Evolutionary conservation across 148 eudicot genomes (phyloP), one percentile per base, ranked within the genome.

Genomic region (Fagopyrum tataricum): DNA sequence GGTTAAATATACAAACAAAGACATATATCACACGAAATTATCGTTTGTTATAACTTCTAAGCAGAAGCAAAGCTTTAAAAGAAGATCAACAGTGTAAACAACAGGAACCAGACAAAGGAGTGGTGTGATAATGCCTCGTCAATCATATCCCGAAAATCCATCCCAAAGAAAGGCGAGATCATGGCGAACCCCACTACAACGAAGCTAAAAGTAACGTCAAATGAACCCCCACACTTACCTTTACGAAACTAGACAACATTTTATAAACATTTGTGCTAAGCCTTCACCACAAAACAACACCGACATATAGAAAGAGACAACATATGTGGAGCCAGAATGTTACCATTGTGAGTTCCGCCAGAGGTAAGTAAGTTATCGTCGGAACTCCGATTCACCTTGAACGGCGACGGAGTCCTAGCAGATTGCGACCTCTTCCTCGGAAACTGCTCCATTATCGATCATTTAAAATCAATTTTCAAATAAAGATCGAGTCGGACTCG

Each of bases 401-500:
- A 55, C 44, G 76, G 76, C 10, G 83, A 78, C 31, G 76, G 76
- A 83, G 70, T 81, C 86, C 82, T 78, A 80, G 80, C 21, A 53
- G 26, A 42, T 40, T 64, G 69, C 69, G 62, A 72, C 75, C 73
- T 84, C 70, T 71, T 80, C 59, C 80, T 80, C 59, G 78, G 83
- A 74, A 78, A 78, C 49, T 78, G 78, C 76, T 89, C 91, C 97
- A 89, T 88, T 84, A 61, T 64, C 75, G 74, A 72, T 71, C 82
- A 82, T 70, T 13, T 77, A 77, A 70, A 56, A 40, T 2, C 51
- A 5, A 18, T 70, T 70, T 69, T 61, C 41, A 11, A 61, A 11
- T 10, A 20, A 20, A 23, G 21, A 0, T 11, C 13, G 64, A 21
- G 4, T 18, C n/a, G 20, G 56, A 5, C 56, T 52, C 56, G 56